Base-by-base conservation (phyloP, 108 stramenopile genomes). In the Mayamaea pseudoterrestris region DNA sequence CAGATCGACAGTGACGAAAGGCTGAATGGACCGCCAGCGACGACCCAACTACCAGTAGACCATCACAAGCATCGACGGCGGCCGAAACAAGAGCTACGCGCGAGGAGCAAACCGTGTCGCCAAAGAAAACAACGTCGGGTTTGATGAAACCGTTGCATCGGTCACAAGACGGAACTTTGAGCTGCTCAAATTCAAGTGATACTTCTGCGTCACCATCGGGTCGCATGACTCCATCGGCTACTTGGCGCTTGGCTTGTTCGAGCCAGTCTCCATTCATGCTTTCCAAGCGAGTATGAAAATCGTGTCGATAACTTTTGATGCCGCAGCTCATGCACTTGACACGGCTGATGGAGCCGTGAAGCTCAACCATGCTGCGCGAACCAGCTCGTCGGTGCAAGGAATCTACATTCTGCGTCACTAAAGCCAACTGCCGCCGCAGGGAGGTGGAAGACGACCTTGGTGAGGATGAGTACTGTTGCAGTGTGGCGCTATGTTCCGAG, bases 351-450 rank as follows among this genome's bases (percentile, higher is more conserved):
- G 74, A 58, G 0, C 98, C 98, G 57, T 99, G 98, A 29, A 99
- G 55, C 50, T 95, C 83, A 1, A 90, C 55, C n/a, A 94, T 80
- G 29, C 80, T 61, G 18, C 59, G 52, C 4, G 66, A 60, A 3
- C 95, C 98, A 0, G 89, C 93, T 45, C 56, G 54, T n/a, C 65
- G 60, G 59, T 99, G 98, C 41, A 98, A 76, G 1, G 65, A 54
- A 63, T 99, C 98, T 1, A 99, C 98, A 58, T 99, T 99, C 72
- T 99, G 98, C 2, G 96, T 95, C 29, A 97, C 73, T 13, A 90
- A 66, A 11, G 80, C 37, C 18, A 79, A n/a, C 2, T 41, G 36
- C 35, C 59, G 67, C 11, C 51, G 40, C 42, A 54, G 46, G 12
- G 60, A 27, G 3, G 43, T 36, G 24, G 47, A 46, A 6, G 37